phyloP scores from a whole-genome alignment of 2,329 filamentous ascomycete species.

The Didymella glomerata region DNA sequence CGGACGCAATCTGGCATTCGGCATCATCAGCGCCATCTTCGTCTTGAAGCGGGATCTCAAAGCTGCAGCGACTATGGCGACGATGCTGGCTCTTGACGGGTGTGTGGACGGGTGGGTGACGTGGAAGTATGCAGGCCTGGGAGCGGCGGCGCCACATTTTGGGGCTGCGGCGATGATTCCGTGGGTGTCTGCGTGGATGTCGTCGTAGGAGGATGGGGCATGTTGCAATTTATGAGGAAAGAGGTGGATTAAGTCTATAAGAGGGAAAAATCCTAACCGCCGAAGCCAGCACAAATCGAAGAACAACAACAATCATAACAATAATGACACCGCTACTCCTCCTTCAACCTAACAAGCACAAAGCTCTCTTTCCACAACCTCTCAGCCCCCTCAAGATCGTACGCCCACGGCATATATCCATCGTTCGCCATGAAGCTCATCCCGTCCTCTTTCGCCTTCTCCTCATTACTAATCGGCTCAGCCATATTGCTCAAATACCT shows the following conservation, averaged over 20 bases:
- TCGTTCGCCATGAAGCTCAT: conserved; percentile 23
- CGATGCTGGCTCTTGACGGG: conserved; percentile 25
- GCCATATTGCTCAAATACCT: conserved; percentile 45
- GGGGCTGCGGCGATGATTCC: conserved; percentile 24
- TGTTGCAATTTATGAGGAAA: too few species aligned
- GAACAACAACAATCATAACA: too few species aligned
- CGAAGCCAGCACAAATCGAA: neutral
- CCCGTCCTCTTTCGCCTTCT: conserved; percentile 19
- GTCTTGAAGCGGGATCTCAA: conserved; percentile 13
- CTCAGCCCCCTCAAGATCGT: conserved; percentile 38
- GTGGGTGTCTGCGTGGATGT: conserved; percentile 26
- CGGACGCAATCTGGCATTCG: conserved; percentile 27
- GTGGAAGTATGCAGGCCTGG: conserved; percentile 20
- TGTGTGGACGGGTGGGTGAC: conserved; percentile 25
- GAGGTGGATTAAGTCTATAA: neutral
- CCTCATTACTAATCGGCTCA: conserved; percentile 14
- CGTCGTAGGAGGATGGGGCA: neutral
- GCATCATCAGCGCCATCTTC: conserved; percentile 24
- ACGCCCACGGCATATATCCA: conserved; percentile 35
- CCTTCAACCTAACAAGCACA: conserved; percentile 26
- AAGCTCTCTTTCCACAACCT: conserved; percentile 43
- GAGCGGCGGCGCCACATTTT: conserved; percentile 25
- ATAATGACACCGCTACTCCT: neutral
- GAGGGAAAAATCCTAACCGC: neutral
- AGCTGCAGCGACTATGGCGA: conserved; percentile 24